phyloP scores from a whole-genome alignment of 2,329 filamentous ascomycete species.

The Apiospora phragmitis region DNA sequence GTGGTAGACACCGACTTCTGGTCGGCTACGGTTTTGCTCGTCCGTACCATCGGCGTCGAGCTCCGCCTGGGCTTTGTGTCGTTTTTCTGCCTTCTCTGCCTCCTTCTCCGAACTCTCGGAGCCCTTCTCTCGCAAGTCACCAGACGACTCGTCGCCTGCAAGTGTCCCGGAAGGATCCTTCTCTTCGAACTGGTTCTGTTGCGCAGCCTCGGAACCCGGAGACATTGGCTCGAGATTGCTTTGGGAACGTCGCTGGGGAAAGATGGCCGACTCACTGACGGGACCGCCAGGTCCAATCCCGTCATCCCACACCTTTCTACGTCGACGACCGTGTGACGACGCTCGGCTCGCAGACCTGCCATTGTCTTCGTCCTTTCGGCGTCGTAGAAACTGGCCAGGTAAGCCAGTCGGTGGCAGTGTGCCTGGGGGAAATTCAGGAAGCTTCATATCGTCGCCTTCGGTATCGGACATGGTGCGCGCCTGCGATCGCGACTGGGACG shows the following conservation, averaged over 20 bases:
- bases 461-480: conserved; percentile 82
- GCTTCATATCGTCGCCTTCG: conserved; percentile 65
- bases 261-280: conserved; percentile 86
- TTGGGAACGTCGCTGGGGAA: conserved; percentile 54
- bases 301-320: conserved; percentile 66
- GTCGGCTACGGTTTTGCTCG: conserved; percentile 15
- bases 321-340: conserved; percentile 60
- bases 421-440: conserved; percentile 64
- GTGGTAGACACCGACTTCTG: conserved; percentile 68
- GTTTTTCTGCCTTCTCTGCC: conserved; percentile 10
- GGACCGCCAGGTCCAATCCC: conserved; percentile 82
- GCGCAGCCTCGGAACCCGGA: conserved; percentile 12
- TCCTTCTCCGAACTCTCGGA: conserved; percentile 18
- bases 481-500: conserved; percentile 72
- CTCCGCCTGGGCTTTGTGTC: neutral
- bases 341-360: conserved; percentile 57
- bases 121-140: conserved; percentile 23
- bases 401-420: conserved; percentile 71
- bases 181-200: conserved; percentile 19
- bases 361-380: conserved; percentile 76
- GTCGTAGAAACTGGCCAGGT: conserved; percentile 76
- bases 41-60: conserved; percentile 14
- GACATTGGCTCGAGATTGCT: conserved; percentile 33
- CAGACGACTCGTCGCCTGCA: conserved; percentile 21
- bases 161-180: conserved; percentile 28